Base-by-base conservation (phyloP, 257 asterid species). In the Solanum medicagineum region DNA sequence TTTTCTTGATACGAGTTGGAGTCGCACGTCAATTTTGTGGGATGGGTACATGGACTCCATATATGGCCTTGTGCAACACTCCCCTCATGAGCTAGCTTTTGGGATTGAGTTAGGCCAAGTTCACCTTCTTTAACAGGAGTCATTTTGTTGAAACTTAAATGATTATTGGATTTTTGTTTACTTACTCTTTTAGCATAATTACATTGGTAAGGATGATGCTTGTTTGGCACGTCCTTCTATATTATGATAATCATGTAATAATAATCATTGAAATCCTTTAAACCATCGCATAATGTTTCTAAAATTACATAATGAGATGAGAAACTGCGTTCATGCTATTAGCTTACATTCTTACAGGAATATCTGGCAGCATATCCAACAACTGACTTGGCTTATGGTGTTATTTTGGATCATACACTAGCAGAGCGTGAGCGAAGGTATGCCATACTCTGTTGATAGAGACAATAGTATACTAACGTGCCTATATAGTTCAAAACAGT, bases 361-460 rank as follows among this genome's bases (percentile, higher is more conserved):
- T 97, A 97, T 88, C 84, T 97, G 91, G 98, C 98, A 81, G 79
- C 93, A 84, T 90, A 84, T 86, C 87, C 93, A 77, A 94, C 99
- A 60, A 85, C 90, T 83, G 99, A 97, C 89, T 89, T 94, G 93
- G 98, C 99, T 29, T 97, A 97, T 92, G 95, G 92, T 57, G 95
- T 95, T 93, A 94, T 97, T 85, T 91, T 97, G 87, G 99, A 97
- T 80, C 99, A 97, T 92, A 97, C 99, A 55, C 95, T 97, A 55
- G 97, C 99, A 51, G 99, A 97, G 91, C 90, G 98, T 85, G 99
- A 97, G 49, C 97, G 99, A 88, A 97, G 99, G 99, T 97, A 91
- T 54, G 82, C 80, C 42, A 40, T 74, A 70, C 29, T 36, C 36
- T 66, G 44, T 84, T 56, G 56, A 65, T 73, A 79, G 65, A 79